Conservation (phyloP, 2,329 filamentous ascomycete genomes). For the Cladophialophora immunda region DNA sequence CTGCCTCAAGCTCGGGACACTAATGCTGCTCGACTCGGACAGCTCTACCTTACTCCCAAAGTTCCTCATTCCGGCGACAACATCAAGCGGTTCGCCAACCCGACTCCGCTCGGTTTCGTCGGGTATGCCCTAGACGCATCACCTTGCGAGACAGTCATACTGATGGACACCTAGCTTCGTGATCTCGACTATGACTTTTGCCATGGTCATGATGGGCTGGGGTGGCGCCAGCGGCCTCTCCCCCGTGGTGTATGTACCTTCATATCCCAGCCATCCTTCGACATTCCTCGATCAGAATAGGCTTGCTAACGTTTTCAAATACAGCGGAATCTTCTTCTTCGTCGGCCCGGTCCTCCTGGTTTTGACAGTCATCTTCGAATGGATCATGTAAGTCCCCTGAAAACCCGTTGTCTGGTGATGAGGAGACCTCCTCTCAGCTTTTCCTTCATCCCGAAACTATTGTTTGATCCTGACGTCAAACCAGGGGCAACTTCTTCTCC, state of each 20-base stretch:
- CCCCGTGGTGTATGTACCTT: conserved; percentile 36
- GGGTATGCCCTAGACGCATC: conserved; percentile 25
- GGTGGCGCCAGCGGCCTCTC: conserved; percentile 35
- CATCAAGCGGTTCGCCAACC: conserved; percentile 39
- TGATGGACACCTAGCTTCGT: conserved; percentile 34
- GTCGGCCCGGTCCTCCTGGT: conserved; percentile 39
- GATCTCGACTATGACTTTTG: conserved; percentile 39
- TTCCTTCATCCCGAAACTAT: background rate
- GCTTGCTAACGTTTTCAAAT: background rate
- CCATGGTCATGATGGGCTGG: conserved; percentile 41
- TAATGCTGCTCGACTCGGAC: background rate
- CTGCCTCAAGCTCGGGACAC: background rate
- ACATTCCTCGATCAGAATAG: background rate
- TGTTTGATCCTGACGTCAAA: background rate
- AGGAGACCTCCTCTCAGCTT: background rate
- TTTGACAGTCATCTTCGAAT: conserved; percentile 38
- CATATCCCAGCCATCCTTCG: no score
- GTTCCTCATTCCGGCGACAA: conserved; percentile 38
- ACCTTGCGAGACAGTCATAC: background rate
- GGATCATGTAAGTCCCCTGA: conserved; percentile 34
- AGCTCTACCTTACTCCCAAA: conserved; percentile 41
- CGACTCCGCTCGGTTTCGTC: conserved; percentile 39
- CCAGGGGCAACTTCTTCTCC: conserved; percentile 37
- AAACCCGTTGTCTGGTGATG: background rate
- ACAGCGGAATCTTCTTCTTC: conserved; percentile 41